These are phyloP conservation scores for Elaphomyces granulatus DNA, from an alignment of 495 filamentous ascomycete genomes.

Conservation along the genomic window DNA sequence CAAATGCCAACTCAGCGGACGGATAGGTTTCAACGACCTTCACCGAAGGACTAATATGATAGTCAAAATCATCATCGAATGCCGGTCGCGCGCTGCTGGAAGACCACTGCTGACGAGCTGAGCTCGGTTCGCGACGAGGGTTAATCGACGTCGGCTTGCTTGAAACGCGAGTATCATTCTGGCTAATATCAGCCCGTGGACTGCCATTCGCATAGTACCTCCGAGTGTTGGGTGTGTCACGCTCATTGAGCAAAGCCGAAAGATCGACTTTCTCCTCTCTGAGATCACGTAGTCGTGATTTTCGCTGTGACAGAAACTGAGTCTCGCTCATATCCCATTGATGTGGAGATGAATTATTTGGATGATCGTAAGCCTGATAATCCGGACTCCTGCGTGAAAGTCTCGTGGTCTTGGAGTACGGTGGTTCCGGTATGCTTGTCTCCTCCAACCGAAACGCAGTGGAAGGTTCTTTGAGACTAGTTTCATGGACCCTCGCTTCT, in stretches of 20 bases:
- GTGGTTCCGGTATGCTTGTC: neutral
- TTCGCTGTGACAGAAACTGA: constrained; percentile 12
- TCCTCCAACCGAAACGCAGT: neutral
- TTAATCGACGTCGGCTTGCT: neutral
- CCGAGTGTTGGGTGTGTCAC: constrained; percentile 28
- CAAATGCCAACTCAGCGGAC: too few relatives aligned
- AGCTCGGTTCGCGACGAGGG: neutral
- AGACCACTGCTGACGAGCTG: neutral
- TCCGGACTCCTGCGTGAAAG: neutral
- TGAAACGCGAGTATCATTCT: neutral
- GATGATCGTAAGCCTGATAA: neutral
- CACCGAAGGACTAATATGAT: too few relatives aligned
- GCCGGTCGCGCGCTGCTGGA: neutral
- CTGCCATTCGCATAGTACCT: constrained; percentile 30
- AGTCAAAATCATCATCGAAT: too few relatives aligned
- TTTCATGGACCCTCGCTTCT: constrained; percentile 23
- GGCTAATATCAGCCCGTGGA: constrained; percentile 8
- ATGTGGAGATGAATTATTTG: constrained; percentile 18
- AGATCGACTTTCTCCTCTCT: constrained; percentile 30
- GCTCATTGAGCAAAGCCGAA: constrained; percentile 18
- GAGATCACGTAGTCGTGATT: constrained; percentile 24
- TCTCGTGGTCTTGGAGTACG: neutral
- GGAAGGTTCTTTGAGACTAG: neutral
- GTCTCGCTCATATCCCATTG: constrained; percentile 19
- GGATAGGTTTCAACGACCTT: too few relatives aligned